These are phyloP conservation scores for Plasmodium vinckei DNA, from an alignment of 169 alveolate species.

Conservation along the genomic window DNA sequence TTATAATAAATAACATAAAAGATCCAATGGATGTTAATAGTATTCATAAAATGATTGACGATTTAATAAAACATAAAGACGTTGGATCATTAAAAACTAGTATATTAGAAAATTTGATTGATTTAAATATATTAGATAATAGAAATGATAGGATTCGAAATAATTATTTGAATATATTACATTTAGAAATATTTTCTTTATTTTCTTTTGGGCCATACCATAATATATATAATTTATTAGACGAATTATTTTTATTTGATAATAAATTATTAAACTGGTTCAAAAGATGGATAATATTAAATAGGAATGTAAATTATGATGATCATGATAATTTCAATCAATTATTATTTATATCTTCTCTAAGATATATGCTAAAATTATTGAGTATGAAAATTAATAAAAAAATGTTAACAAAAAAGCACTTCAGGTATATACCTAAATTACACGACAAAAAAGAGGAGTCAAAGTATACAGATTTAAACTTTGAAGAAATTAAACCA, in stretches of 20 bases:
- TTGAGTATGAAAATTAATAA: not conserved
- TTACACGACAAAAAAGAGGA: constrained; percentile 15
- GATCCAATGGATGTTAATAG: constrained; percentile 24
- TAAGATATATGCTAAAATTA: constrained; percentile 30
- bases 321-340: not conserved
- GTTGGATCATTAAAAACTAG: constrained; percentile 2
- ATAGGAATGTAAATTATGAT: not conserved
- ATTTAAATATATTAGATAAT: constrained; percentile 22
- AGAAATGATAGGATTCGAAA: constrained; percentile 18
- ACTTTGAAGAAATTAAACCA: constrained; percentile 31
- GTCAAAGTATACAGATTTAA: not conserved
- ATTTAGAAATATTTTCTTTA: constrained; percentile 44
- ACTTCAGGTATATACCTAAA: not conserved
- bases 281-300: not conserved
- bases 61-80: constrained; percentile 21
- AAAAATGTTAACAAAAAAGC: constrained; percentile 7
- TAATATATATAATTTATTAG: constrained; percentile 34
- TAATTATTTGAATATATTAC: constrained; percentile 32
- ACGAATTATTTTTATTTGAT: constrained; percentile 46
- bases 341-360: constrained; percentile 15
- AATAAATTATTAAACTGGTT: constrained; percentile 45
- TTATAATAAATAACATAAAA: not conserved
- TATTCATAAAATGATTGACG: constrained; percentile 16
- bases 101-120: constrained; percentile 13
- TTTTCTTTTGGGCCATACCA: constrained; percentile 42